A percentile compares a stretch with the other conserved stretches of the same genome.
These are phyloP conservation scores for Quercus phellos DNA, from an alignment of 331 rosid species.

Conservation along the genomic window DNA sequence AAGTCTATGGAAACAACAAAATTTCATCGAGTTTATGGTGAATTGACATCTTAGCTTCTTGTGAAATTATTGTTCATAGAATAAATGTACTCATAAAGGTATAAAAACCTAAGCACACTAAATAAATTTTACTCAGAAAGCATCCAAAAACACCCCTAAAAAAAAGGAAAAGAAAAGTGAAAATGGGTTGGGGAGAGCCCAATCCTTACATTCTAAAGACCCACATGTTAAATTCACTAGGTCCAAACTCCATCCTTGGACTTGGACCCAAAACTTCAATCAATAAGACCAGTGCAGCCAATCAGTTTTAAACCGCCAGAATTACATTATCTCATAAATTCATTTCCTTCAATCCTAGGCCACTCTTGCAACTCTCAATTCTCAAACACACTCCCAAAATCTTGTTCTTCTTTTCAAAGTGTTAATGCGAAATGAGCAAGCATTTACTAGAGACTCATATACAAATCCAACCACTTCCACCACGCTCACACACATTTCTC, in stretches of 20 bases:
- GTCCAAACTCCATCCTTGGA: background rate
- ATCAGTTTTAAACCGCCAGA: slow-evolving; percentile 36
- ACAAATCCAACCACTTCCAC: slow-evolving; percentile 28
- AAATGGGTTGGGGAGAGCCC: background rate
- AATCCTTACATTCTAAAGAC: too few species aligned
- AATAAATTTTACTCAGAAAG: too few species aligned
- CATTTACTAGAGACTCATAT: slow-evolving; percentile 26
- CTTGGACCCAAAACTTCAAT: background rate
- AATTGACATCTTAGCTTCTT: too few species aligned
- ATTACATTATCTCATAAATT: slow-evolving; percentile 22
- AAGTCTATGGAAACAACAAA: too few species aligned
- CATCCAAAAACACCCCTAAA: too few species aligned
- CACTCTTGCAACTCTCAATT: background rate
- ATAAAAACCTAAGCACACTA: too few species aligned
- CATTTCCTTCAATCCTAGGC: background rate
- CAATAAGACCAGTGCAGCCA: background rate
- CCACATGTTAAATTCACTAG: too few species aligned
- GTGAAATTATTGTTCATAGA: too few species aligned
- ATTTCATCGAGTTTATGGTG: too few species aligned
- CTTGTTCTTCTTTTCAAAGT: background rate
- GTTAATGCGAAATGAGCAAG: slow-evolving; percentile 38
- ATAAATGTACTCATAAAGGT: too few species aligned
- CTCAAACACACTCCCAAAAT: background rate
- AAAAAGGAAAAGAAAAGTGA: too few species aligned
- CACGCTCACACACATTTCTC: slow-evolving; percentile 11